Evolutionary conservation across 805 yeast genomes (phyloP).

Genomic region (Nakazawaea anatomiae): DNA sequence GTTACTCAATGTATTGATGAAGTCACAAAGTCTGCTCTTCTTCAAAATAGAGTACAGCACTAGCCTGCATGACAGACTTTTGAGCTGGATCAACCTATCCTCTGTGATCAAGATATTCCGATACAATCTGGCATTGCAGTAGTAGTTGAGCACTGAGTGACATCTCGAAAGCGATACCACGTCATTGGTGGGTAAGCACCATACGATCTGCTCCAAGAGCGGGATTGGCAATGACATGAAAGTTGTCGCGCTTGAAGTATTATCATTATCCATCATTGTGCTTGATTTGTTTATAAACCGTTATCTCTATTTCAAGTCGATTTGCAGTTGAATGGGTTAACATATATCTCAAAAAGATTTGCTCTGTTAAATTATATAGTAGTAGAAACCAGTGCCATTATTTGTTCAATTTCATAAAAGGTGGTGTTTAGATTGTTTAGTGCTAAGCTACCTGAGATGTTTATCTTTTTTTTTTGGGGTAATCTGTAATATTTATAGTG

Average conservation of each 20-base stretch:
- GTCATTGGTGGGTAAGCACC: conserved; percentile 7
- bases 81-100: conserved; percentile 4
- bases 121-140: conserved; percentile 12
- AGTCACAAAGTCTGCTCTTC: conserved; percentile 10
- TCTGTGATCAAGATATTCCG: conserved; percentile 13
- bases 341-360: no score
- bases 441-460: no score
- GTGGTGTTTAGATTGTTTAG: no score
- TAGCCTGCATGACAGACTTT: not conserved
- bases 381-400: no score
- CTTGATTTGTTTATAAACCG: no score
- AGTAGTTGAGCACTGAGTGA: conserved; percentile 6
- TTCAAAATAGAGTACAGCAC: conserved; percentile 11
- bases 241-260: not conserved
- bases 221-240: not conserved
- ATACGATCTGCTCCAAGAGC: not conserved
- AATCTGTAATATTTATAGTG: no score
- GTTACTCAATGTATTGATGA: conserved; percentile 9
- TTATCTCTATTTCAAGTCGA: not conserved
- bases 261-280: no score
- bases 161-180: conserved; percentile 12
- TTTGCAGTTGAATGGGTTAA: no score
- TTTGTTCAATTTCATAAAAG: no score
- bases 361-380: no score
- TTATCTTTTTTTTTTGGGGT: no score